Evolutionary conservation across 2,329 filamentous ascomycete genomes (phyloP), one percentile per base, ranked within the genome.

Genomic region (Exophiala oligosperma): DNA sequence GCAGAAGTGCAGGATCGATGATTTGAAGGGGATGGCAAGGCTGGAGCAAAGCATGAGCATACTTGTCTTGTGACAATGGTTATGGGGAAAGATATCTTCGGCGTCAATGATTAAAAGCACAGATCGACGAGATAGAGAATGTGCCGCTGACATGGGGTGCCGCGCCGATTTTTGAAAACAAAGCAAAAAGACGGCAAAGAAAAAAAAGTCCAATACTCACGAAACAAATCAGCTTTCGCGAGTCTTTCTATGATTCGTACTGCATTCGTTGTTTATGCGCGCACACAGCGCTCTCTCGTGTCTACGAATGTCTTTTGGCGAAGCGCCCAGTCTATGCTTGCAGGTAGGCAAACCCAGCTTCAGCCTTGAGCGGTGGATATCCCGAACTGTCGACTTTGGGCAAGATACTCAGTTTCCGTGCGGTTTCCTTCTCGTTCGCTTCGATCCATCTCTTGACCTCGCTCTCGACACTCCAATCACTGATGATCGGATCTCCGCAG

Each of bases 311-410:
- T 4, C 41, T 29, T 38, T 9, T 37, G 23, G 23, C 32, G 23
- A 24, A 38, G 11, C n/a, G 21, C 23, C 2, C 12, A 21, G 14
- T 40, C 52, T 35, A 60, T 23, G 54, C 47, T 47, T 51, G 35
- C 43, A 65, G 40, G 57, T 64, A 65, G 5, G 54, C 56, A 58
- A 63, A 66, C 11, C 62, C 62, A 55, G 50, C 48, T 35, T 62
- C 55, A n/a, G 60, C 57, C 41, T 61, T 62, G 17, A 64, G 47
- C 6, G 49, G 41, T 21, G 62, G 44, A 49, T 73, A 72, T 68
- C 72, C 71, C 67, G 69, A 72, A 70, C 73, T 73, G 70, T 73
- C 72, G 66, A 24, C 64, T 59, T 37, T 54, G 14, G 7, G 70
- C 66, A 5, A 71, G n/a, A 17, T 61, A 37, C 40, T 64, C 49